phyloP scores from a whole-genome alignment of 2,329 filamentous ascomycete species.

The Apiospora malaysiana region DNA sequence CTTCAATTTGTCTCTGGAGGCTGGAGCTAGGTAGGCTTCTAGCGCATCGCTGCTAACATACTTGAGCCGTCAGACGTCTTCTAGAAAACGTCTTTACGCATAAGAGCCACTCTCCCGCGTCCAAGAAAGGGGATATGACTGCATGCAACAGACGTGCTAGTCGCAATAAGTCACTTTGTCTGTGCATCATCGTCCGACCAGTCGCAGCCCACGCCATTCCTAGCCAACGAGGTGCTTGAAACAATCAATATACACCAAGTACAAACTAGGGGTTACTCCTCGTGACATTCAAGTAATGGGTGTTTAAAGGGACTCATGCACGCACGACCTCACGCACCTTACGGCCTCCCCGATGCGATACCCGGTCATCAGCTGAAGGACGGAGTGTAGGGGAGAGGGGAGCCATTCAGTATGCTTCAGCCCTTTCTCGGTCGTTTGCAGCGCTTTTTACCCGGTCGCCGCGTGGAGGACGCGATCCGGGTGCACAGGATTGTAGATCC shows the following conservation, averaged over 20 bases:
- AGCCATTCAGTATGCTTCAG: constrained; percentile 7
- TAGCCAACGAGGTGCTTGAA: background rate
- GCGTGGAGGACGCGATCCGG: background rate
- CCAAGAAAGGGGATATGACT: background rate
- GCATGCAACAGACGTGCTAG: background rate
- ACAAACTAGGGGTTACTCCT: background rate
- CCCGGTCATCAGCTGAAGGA: background rate
- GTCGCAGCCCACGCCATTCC: background rate
- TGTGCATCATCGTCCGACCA: background rate
- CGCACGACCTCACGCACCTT: background rate
- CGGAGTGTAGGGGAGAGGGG: background rate
- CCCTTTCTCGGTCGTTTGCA: background rate
- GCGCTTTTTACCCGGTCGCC: background rate
- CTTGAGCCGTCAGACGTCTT: background rate
- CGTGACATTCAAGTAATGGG: background rate
- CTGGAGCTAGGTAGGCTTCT: background rate
- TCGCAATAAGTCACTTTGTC: constrained; percentile 6
- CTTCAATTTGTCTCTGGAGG: background rate
- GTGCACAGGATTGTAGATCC: background rate
- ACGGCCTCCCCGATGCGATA: background rate
- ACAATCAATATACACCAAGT: constrained; percentile 2
- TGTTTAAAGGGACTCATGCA: background rate
- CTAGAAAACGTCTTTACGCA: constrained; percentile 10
- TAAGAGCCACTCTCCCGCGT: constrained; percentile 4
- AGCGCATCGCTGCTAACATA: background rate